Percentiles rank a stretch among this genome's conserved stretches.
These are phyloP conservation scores for Petrea volubilis DNA, from an alignment of 257 asterid genomes.

Conservation along the genomic window DNA sequence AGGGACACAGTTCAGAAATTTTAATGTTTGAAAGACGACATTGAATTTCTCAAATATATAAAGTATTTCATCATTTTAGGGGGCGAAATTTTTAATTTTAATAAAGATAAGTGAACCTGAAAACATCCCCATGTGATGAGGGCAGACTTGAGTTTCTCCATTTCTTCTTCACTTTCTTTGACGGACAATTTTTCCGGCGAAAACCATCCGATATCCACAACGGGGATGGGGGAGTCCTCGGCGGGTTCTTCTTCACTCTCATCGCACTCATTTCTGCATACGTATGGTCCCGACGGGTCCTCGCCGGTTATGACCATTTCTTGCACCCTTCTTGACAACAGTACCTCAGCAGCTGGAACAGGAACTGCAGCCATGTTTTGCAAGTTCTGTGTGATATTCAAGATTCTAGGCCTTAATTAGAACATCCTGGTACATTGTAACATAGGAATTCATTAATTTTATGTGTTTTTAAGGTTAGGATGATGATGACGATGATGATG, in stretches of 20 bases:
- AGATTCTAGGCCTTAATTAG: background rate
- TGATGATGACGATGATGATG: background rate
- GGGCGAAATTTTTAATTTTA: too few species aligned
- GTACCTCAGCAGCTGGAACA: constrained; percentile 30
- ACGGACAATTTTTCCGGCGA: constrained; percentile 8
- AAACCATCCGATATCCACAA: constrained; percentile 35
- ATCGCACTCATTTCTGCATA: constrained; percentile 33
- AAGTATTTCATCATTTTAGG: too few species aligned
- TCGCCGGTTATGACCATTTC: constrained; percentile 53
- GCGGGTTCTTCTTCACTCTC: constrained; percentile 6
- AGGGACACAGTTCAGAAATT: background rate
- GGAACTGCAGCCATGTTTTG: constrained; percentile 34
- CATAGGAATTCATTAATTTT: background rate
- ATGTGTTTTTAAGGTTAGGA: background rate
- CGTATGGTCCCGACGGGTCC: constrained; percentile 50
- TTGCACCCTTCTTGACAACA: constrained; percentile 57
- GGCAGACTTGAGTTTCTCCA: constrained; percentile 43
- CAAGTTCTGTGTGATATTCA: background rate
- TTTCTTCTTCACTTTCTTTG: constrained; percentile 20
- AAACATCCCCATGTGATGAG: constrained; percentile 67
- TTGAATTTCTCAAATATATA: too few species aligned
- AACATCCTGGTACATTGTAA: background rate
- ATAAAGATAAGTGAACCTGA: constrained; percentile 35
- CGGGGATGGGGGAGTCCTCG: constrained; percentile 33
- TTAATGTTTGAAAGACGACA: background rate